Evolutionary conservation across 192 early-diverging fungal species (phyloP), one percentile per base, ranked within the genome.

Genomic region (Obelidium mucronatum): DNA sequence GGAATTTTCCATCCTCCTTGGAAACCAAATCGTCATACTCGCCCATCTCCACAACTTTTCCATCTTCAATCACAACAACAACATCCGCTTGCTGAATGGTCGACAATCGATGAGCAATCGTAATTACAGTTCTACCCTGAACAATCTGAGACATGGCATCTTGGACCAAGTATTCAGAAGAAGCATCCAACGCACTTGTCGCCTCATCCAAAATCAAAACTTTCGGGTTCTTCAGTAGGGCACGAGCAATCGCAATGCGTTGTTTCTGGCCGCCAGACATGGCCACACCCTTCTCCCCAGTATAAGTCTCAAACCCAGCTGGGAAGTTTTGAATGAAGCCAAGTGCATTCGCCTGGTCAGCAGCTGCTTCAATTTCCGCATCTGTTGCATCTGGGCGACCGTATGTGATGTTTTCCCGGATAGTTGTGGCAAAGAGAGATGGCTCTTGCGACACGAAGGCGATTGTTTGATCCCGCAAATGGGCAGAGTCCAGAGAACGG

Each of bases 341-440:
- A 74, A 95, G 90, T n/a, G 91, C 91, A 52, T 93, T 86, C 1
- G 90, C 94, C 6, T 91, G 87, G 54, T 80, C 76, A 35, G 79
- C 79, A 1, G 83, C 85, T n/a, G 44, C 54, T 35, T 68, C 86
- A 19, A 96, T 88, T 19, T 98, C 90, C 17, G 86, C 78, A 17
- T 77, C 44, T 2, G 75, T 56, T 11, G 77, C 79, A 4, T 51
- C 19, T 24, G 94, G 86, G 15, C 90, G 86, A 30, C 96, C 97
- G 74, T 97, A 98, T 15, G 86, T 79, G 63, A 97, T 97, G 73
- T 98, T 97, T 70, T 97, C 89, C 69, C 84, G 90, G 59, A 99
- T 94, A 0, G 92, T 91, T n/a, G 92, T 85, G 65, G 96, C 97
- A 87, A 98, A 98, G 33, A 99, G 83, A 3, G 92, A 86, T 6